Evolutionary conservation across 192 early-diverging fungal species (phyloP).

Genomic region (Entomortierella beljakovae): DNA sequence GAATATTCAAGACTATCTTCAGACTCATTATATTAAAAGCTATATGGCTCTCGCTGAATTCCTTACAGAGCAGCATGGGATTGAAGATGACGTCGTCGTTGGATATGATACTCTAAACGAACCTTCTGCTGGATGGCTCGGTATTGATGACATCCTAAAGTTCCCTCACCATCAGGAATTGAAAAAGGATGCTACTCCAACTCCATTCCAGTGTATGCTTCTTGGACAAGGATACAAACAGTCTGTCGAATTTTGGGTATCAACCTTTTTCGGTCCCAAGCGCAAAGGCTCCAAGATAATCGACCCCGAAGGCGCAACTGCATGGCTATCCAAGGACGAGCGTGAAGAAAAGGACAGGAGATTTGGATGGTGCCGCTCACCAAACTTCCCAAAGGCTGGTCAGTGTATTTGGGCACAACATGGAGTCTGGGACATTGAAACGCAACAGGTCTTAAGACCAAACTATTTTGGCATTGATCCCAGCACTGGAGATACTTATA

Average conservation of each 20-base stretch:
- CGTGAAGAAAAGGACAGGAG: slow-evolving; percentile 46
- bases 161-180: slow-evolving; percentile 57
- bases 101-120: slow-evolving; percentile 71
- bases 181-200: slow-evolving; percentile 65
- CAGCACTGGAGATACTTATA: slow-evolving; percentile 31
- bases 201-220: slow-evolving; percentile 63
- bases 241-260: slow-evolving; percentile 62
- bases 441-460: slow-evolving; percentile 23
- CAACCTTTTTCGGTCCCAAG: slow-evolving; percentile 63
- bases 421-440: slow-evolving; percentile 60
- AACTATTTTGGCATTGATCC: slow-evolving; percentile 64
- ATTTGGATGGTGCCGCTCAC: slow-evolving; percentile 61
- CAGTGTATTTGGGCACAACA: slow-evolving; percentile 69
- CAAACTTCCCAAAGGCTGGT: slow-evolving; percentile 40
- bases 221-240: slow-evolving; percentile 59
- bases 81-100: slow-evolving; percentile 60
- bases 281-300: slow-evolving; percentile 45
- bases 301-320: slow-evolving; percentile 56
- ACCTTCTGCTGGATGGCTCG: slow-evolving; percentile 64
- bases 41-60: slow-evolving; percentile 55
- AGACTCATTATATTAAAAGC: slow-evolving; percentile 62
- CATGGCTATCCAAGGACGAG: slow-evolving; percentile 55
- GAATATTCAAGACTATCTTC: slow-evolving; percentile 70
- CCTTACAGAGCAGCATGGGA: slow-evolving; percentile 52
- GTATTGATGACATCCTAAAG: slow-evolving; percentile 55